Conservation (phyloP, 1,284 basidiomycete species). For the Ceratobasidium sp. region DNA sequence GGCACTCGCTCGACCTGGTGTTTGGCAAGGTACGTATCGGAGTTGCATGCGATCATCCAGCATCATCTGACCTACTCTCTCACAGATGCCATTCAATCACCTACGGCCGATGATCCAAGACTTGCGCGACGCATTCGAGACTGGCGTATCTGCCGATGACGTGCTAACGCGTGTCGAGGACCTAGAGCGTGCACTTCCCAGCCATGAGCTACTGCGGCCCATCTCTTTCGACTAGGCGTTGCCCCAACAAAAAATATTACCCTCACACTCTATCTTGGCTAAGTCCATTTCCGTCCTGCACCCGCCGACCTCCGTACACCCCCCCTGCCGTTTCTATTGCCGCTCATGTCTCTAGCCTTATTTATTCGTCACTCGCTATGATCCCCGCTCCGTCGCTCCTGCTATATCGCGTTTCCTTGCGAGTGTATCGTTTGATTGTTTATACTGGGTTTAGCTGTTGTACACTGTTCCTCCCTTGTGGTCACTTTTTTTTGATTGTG, state of each 20-base stretch:
- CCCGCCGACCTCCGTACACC: background rate
- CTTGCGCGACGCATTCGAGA: conserved; percentile 35
- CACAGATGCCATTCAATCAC: conserved; percentile 41
- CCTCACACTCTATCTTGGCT: conserved; percentile 1
- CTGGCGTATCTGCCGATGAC: conserved; percentile 20
- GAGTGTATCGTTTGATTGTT: conserved; percentile 43
- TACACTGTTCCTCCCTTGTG: background rate
- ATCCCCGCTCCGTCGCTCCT: background rate
- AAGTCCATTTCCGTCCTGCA: background rate
- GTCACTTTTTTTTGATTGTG: conserved; percentile 11
- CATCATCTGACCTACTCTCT: conserved; percentile 1
- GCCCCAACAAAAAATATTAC: background rate
- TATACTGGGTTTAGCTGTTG: conserved; percentile 27
- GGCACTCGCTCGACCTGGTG: conserved; percentile 34
- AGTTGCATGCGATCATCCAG: background rate
- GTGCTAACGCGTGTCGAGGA: conserved; percentile 38
- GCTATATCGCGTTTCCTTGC: conserved; percentile 22
- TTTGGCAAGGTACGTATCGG: conserved; percentile 34
- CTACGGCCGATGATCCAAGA: conserved; percentile 39
- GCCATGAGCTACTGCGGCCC: conserved; percentile 27
- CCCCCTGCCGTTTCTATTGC: background rate
- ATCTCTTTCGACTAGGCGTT: conserved; percentile 8
- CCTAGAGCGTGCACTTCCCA: conserved; percentile 30
- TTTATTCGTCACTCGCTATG: conserved; percentile 15
- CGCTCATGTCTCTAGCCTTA: background rate